These are phyloP conservation scores for Solanum hybrid DNA, from an alignment of 305 asterid genomes.

Conservation along the genomic window DNA sequence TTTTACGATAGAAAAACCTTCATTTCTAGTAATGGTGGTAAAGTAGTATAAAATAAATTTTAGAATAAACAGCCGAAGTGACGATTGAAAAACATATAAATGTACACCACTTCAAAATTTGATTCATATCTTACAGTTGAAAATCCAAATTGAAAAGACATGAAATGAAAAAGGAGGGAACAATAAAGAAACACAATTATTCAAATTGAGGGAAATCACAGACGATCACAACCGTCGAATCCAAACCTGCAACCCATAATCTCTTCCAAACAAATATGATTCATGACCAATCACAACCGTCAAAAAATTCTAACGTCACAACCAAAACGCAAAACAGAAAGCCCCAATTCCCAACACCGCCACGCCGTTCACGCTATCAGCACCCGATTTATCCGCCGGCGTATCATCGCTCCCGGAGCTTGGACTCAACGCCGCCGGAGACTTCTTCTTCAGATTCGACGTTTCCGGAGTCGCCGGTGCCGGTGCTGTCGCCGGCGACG, in stretches of 20 bases:
- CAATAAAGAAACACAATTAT: not conserved
- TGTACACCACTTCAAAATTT: not conserved
- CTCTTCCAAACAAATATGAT: not conserved
- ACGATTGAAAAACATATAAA: not conserved
- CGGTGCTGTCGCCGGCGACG: constrained; percentile 26
- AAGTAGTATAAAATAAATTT: not conserved
- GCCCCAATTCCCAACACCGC: constrained; percentile 9
- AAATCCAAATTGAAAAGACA: not conserved
- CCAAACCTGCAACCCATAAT: not conserved
- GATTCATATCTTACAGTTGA: not conserved
- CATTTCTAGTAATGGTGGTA: not conserved
- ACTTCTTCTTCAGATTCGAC: constrained; percentile 11
- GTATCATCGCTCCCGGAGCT: constrained; percentile 11
- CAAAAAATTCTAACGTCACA: constrained; percentile 10
- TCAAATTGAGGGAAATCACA: not conserved
- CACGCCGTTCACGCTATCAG: constrained; percentile 17
- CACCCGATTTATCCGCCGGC: constrained; percentile 21
- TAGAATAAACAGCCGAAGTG: not conserved
- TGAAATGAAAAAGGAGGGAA: not conserved
- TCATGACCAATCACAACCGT: constrained; percentile 1
- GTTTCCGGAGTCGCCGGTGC: not conserved
- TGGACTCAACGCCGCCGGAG: constrained; percentile 17
- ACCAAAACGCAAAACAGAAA: constrained; percentile 12
- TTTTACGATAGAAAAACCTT: not conserved
- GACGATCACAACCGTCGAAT: not conserved